phyloP scores from a whole-genome alignment of 192 early-diverging fungal genomes.

The Mortierella alpina region DNA sequence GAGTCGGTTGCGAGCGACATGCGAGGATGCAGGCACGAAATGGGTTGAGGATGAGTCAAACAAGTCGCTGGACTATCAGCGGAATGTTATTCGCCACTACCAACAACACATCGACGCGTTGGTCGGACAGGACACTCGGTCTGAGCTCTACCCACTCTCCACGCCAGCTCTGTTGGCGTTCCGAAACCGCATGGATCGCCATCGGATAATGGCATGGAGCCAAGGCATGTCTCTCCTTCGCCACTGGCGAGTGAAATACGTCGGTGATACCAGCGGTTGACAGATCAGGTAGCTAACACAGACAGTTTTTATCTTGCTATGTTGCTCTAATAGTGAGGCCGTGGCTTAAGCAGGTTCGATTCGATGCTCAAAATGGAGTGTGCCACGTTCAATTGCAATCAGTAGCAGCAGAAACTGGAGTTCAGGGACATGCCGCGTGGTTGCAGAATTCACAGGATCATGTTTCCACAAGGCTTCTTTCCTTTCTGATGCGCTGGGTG shows the following conservation, averaged over 20 bases:
- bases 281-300: neutral
- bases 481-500: constrained; percentile 48
- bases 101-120: constrained; percentile 20
- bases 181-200: constrained; percentile 57
- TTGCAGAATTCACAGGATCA: constrained; percentile 20
- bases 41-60: constrained; percentile 59
- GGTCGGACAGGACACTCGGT: neutral
- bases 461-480: constrained; percentile 36
- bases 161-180: constrained; percentile 42
- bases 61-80: constrained; percentile 49
- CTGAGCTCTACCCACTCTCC: constrained; percentile 33
- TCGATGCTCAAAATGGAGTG: constrained; percentile 43
- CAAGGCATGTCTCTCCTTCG: constrained; percentile 13
- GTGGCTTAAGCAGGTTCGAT: constrained; percentile 27
- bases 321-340: constrained; percentile 7
- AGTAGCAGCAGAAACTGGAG: neutral
- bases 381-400: constrained; percentile 26
- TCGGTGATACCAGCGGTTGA: too few species aligned
- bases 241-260: neutral
- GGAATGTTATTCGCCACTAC: constrained; percentile 53
- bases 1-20: constrained; percentile 52
- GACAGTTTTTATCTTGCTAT: neutral
- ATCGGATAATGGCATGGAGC: constrained; percentile 46
- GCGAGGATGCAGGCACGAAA: constrained; percentile 25
- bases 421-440: constrained; percentile 14